phyloP scores from a whole-genome alignment of 768 basidiomycete species.

The Leccinellum rugosiceps region DNA sequence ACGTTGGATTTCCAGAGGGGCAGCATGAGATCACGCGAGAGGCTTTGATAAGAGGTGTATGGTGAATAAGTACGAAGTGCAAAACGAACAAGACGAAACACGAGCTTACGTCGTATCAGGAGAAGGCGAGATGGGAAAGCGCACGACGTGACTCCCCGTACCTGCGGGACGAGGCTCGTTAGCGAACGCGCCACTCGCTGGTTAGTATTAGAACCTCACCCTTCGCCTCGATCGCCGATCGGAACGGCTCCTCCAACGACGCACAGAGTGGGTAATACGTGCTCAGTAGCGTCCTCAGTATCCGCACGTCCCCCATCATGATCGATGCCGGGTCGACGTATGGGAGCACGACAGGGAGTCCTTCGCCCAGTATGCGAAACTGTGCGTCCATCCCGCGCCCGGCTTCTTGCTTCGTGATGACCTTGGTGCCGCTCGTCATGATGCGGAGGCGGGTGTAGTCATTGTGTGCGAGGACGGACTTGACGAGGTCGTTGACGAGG shows the following conservation, averaged over 20 bases:
- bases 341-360: constrained; percentile 79
- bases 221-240: constrained; percentile 46
- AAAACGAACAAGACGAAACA: not conserved
- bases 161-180: constrained; percentile 35
- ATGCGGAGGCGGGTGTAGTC: constrained; percentile 83
- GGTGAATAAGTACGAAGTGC: not conserved
- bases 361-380: constrained; percentile 84
- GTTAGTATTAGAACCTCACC: constrained; percentile 42
- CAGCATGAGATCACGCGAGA: constrained; percentile 79
- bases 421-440: constrained; percentile 90
- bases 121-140: constrained; percentile 54
- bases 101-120: constrained; percentile 52
- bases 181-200: not conserved
- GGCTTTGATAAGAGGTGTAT: constrained; percentile 34
- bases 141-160: constrained; percentile 69
- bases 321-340: constrained; percentile 67
- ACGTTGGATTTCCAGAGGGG: constrained; percentile 94
- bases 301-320: constrained; percentile 50
- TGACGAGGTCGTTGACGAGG: constrained; percentile 82
- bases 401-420: constrained; percentile 86
- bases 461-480: constrained; percentile 75
- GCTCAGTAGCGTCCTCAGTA: constrained; percentile 65
- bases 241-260: constrained; percentile 63
- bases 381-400: constrained; percentile 52
- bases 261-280: constrained; percentile 76